Conservation (phyloP, 768 basidiomycete genomes). For the Imleria badia region DNA sequence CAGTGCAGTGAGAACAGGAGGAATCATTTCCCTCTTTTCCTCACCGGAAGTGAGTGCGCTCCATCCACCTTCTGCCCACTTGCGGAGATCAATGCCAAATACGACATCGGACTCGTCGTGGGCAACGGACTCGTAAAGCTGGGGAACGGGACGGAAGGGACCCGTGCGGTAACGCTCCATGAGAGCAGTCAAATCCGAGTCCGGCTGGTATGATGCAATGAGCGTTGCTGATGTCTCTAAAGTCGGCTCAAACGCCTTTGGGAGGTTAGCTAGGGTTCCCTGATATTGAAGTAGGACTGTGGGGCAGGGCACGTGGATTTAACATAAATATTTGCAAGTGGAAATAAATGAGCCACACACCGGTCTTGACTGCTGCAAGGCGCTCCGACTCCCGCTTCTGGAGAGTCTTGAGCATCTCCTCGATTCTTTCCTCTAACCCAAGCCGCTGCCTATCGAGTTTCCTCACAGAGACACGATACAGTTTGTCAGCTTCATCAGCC, state of each 20-base stretch:
- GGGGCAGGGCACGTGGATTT: neutral
- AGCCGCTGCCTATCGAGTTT: slow-evolving; percentile 84
- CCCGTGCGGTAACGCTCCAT: slow-evolving; percentile 94
- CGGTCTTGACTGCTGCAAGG: slow-evolving; percentile 80
- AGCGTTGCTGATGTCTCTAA: slow-evolving; percentile 71
- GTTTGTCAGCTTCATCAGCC: slow-evolving; percentile 76
- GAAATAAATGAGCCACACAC: slow-evolving; percentile 35
- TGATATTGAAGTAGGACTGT: slow-evolving; percentile 85
- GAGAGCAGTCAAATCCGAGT: slow-evolving; percentile 79
- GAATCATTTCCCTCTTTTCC: slow-evolving; percentile 62
- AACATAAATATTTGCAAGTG: neutral
- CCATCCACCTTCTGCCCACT: slow-evolving; percentile 89
- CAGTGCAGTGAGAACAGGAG: slow-evolving; percentile 70
- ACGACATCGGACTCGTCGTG: slow-evolving; percentile 84
- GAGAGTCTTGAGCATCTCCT: slow-evolving; percentile 74
- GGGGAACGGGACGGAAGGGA: slow-evolving; percentile 83
- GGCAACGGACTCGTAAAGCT: slow-evolving; percentile 82
- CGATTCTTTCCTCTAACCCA: slow-evolving; percentile 80
- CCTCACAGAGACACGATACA: slow-evolving; percentile 78
- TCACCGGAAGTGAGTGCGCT: slow-evolving; percentile 52
- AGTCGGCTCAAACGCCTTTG: slow-evolving; percentile 62
- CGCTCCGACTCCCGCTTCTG: slow-evolving; percentile 88
- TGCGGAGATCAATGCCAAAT: slow-evolving; percentile 89
- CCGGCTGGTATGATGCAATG: slow-evolving; percentile 83
- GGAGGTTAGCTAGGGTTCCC: slow-evolving; percentile 70